Base-by-base conservation (phyloP, 2,329 filamentous ascomycete species). In the Fusarium burgessii region DNA sequence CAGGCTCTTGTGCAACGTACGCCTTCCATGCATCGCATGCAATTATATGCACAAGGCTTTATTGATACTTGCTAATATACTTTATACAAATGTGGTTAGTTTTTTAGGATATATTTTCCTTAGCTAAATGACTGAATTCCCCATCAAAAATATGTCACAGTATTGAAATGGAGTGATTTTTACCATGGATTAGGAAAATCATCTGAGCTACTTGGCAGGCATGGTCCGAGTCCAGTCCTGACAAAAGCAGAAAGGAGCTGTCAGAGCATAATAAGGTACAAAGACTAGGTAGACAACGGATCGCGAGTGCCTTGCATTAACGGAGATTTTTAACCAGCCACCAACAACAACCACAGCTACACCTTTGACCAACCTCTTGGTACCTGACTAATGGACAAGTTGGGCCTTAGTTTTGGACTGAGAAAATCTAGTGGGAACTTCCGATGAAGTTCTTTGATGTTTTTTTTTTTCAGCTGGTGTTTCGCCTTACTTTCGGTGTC, bases 251-350 rank as follows among this genome's bases (percentile, higher is more conserved):
- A 54, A 57, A 36, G 40, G 27, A 18, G 38, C 13, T 9, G n/a
- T 36, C 17, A 20, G 61, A 43, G 47, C 33, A 15, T 35, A 23
- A 23, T 23, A 23, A 23, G 23, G 23, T 23, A 23, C 23, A 23
- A 23, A 5, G 23, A 23, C 23, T 23, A 23, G 23, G 18, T n/a
- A 59, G 46, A 51, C 20, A 42, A 56, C 35, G n/a, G 63, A 66
- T 61, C 46, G 46, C 32, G 33, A 47, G 49, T 43, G 27, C 49
- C 62, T 60, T 62, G 49, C 43, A 67, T 56, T 50, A 27, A 35
- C 23, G 43, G 47, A 47, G 47, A 62, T 54, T 62, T 67, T 45
- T 49, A 29, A 41, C 43, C 49, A 67, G 64, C 40, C 42, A 67
- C 41, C 38, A 43, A 50, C 25, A 17, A 17, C 15, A 25, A 43